Evolutionary conservation across 345 rosid species (phyloP).

Genomic region (Lumnitzera littorea): DNA sequence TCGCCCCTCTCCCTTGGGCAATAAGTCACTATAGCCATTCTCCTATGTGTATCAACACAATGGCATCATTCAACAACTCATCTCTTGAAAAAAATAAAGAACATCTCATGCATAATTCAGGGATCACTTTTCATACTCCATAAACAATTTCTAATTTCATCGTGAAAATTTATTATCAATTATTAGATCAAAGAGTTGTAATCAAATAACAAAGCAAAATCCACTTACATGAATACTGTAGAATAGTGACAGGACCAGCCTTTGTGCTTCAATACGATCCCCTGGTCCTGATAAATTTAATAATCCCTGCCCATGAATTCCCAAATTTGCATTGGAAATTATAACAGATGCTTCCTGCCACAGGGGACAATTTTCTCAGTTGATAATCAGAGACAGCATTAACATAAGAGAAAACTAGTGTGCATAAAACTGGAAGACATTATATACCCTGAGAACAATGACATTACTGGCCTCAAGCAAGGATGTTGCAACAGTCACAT

Average conservation of each 20-base stretch:
- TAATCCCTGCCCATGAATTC: constrained; percentile 95
- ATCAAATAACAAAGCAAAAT: not conserved
- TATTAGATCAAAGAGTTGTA: constrained; percentile 2
- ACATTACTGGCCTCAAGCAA: constrained; percentile 87
- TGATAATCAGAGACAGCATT: constrained; percentile 2
- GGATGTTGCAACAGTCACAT: constrained; percentile 69
- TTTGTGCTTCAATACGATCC: constrained; percentile 87
- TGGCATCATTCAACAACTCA: too few species aligned
- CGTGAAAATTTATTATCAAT: not conserved
- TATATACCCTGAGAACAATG: constrained; percentile 79
- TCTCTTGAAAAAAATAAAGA: too few species aligned
- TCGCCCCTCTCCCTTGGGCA: too few species aligned
- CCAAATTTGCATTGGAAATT: constrained; percentile 92
- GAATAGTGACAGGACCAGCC: constrained; percentile 85
- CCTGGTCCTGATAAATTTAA: constrained; percentile 92
- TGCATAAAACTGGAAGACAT: not conserved
- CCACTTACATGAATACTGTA: constrained; percentile 81
- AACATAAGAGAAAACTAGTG: constrained; percentile 10
- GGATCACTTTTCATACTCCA: too few species aligned
- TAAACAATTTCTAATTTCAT: too few species aligned
- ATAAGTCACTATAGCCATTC: too few species aligned
- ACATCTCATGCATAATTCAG: too few species aligned
- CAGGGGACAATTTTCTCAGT: constrained; percentile 1
- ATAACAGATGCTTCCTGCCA: constrained; percentile 87
- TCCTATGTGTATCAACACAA: too few species aligned